Evolutionary conservation across 441 rosid genomes (phyloP).

Genomic region (Melastoma candidum): DNA sequence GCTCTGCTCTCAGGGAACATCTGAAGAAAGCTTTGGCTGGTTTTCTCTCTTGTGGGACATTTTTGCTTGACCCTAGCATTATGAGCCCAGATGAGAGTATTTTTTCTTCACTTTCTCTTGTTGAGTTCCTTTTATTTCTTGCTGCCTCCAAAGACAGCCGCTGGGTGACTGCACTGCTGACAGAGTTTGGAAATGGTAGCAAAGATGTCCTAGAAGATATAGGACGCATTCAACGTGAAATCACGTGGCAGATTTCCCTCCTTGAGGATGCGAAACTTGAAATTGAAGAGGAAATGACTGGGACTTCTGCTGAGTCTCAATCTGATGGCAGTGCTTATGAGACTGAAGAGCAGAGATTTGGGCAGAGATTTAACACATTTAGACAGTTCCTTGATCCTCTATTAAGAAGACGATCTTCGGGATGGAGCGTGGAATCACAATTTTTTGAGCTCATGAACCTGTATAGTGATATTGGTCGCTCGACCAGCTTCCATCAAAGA

Average conservation of each 20-base stretch:
- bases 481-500: slow-evolving; percentile 71
- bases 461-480: slow-evolving; percentile 87
- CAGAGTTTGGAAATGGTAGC: slow-evolving; percentile 78
- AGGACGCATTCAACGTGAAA: slow-evolving; percentile 78
- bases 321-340: slow-evolving; percentile 40
- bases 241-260: slow-evolving; percentile 86
- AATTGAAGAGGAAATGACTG: slow-evolving; percentile 38
- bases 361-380: slow-evolving; percentile 77
- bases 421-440: slow-evolving; percentile 85
- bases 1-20: slow-evolving; percentile 71
- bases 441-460: slow-evolving; percentile 90
- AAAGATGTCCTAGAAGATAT: slow-evolving; percentile 84
- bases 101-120: slow-evolving; percentile 78
- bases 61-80: slow-evolving; percentile 62
- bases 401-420: slow-evolving; percentile 85
- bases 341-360: slow-evolving; percentile 75
- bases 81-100: slow-evolving; percentile 43
- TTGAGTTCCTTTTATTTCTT: slow-evolving; percentile 92
- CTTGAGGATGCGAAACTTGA: slow-evolving; percentile 80
- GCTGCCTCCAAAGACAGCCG: slow-evolving; percentile 97
- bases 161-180: slow-evolving; percentile 88
- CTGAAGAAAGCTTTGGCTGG: slow-evolving; percentile 62
- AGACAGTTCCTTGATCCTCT: slow-evolving; percentile 96
- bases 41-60: slow-evolving; percentile 49
- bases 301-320: slow-evolving; percentile 40